Conservation (phyloP, 1,139 yeast species). For the Geotrichum aggregatum region DNA sequence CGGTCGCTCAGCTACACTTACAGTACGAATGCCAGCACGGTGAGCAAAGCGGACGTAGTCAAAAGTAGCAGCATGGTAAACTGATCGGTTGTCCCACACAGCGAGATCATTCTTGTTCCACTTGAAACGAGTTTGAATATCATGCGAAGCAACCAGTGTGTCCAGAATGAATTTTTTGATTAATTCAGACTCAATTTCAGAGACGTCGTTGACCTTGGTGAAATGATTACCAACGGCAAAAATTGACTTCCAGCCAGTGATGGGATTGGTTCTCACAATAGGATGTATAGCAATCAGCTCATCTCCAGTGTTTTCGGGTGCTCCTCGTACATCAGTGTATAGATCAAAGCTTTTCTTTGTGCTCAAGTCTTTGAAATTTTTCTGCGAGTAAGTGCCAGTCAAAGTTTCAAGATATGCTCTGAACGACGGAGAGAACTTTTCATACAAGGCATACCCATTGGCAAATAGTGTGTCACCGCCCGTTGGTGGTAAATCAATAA, state of each 20-base stretch:
- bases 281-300: slow-evolving; percentile 41
- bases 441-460: slow-evolving; percentile 47
- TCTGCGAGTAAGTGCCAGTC: slow-evolving; percentile 33
- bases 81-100: slow-evolving; percentile 32
- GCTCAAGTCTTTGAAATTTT: neutral
- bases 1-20: slow-evolving; percentile 55
- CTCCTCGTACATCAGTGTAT: slow-evolving; percentile 33
- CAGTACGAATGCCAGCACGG: slow-evolving; percentile 58
- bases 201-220: slow-evolving; percentile 43
- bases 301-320: slow-evolving; percentile 37
- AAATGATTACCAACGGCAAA: slow-evolving; percentile 45
- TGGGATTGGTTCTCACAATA: slow-evolving; percentile 47
- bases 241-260: slow-evolving; percentile 47
- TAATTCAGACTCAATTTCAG: slow-evolving; percentile 38
- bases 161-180: slow-evolving; percentile 44
- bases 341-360: neutral
- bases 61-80: slow-evolving; percentile 28
- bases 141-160: slow-evolving; percentile 43
- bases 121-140: slow-evolving; percentile 42
- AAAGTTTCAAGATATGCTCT: slow-evolving; percentile 43
- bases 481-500: slow-evolving; percentile 43
- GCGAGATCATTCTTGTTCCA: slow-evolving; percentile 56
- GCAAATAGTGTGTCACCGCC: slow-evolving; percentile 51
- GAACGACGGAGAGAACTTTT: slow-evolving; percentile 45
- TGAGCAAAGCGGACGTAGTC: slow-evolving; percentile 28